A percentile compares a stretch with the other conserved stretches of the same genome.
phyloP scores from a whole-genome alignment of 129 eudicot species.

The Cynara cardunculus region DNA sequence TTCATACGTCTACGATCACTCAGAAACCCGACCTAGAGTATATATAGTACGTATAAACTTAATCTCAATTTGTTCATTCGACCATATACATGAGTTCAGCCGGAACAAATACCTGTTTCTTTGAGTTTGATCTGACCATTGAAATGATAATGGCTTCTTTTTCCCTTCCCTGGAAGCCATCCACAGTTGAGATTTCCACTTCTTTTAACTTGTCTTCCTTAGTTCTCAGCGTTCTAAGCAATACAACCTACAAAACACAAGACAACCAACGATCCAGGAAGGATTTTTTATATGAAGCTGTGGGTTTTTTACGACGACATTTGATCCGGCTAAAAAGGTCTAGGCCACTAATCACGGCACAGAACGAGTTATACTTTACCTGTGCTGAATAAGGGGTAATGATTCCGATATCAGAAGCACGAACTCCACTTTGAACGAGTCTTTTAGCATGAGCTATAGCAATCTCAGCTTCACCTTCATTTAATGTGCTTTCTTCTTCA shows the following conservation, averaged over 20 bases:
- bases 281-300: background rate
- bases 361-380: constrained; percentile 27
- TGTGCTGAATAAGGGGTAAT: constrained; percentile 96
- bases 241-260: constrained; percentile 55
- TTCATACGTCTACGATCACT: constrained; percentile 98
- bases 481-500: constrained; percentile 95
- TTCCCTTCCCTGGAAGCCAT: constrained; percentile 98
- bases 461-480: constrained; percentile 97
- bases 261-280: background rate
- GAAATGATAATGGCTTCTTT: constrained; percentile 95
- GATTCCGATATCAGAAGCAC: constrained; percentile 87
- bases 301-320: background rate
- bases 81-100: background rate
- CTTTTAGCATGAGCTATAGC: constrained; percentile 93
- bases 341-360: background rate
- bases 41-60: background rate
- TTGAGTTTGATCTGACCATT: constrained; percentile 95
- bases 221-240: constrained; percentile 60
- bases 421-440: constrained; percentile 79
- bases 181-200: constrained; percentile 89
- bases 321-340: background rate
- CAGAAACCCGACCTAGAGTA: constrained; percentile 82
- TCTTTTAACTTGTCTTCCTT: constrained; percentile 77
- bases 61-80: background rate
- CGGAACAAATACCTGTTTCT: constrained; percentile 65